Conservation (phyloP, 371 early-diverging fungal species). For the Rhizopus microsporus region DNA sequence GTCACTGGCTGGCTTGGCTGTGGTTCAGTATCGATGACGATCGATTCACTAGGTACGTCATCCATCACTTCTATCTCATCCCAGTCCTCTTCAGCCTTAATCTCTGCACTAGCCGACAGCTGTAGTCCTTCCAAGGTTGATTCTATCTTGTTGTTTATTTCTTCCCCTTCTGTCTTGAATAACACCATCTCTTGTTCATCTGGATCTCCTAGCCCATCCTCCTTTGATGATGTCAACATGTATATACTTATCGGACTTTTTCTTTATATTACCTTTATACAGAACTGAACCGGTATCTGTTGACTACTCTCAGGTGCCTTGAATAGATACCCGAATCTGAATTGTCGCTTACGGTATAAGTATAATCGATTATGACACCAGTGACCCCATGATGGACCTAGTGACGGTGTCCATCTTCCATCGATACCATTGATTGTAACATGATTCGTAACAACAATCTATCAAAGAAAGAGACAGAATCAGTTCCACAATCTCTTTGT, state of each 20-base stretch:
- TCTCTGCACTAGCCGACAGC: not conserved
- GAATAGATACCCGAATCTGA: slow-evolving; percentile 18
- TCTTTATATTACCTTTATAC: slow-evolving; percentile 14
- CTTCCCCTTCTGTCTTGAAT: slow-evolving; percentile 1
- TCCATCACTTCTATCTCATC: not conserved
- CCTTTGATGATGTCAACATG: slow-evolving; percentile 1
- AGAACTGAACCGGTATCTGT: slow-evolving; percentile 14
- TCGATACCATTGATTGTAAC: slow-evolving; percentile 15
- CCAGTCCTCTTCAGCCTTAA: not conserved
- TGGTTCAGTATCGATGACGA: not conserved
- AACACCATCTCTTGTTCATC: slow-evolving; percentile 9
- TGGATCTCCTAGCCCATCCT: slow-evolving; percentile 17
- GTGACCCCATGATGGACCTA: slow-evolving; percentile 22
- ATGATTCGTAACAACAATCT: slow-evolving; percentile 24
- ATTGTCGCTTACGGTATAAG: slow-evolving; percentile 13
- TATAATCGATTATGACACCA: slow-evolving; percentile 25
- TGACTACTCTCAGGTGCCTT: slow-evolving; percentile 12
- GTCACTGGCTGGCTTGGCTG: not conserved
- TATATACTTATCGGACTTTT: not conserved
- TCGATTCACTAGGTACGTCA: not conserved
- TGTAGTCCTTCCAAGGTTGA: slow-evolving; percentile 1
- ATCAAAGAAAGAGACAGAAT: not conserved
- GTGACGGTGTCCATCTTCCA: slow-evolving; percentile 19
- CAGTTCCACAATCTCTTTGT: not conserved
- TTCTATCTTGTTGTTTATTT: slow-evolving; percentile 2